Percentiles rank a stretch among this genome's conserved stretches.
Evolutionary conservation across 805 yeast genomes (phyloP).

Genomic region (Lachancea fermentati): DNA sequence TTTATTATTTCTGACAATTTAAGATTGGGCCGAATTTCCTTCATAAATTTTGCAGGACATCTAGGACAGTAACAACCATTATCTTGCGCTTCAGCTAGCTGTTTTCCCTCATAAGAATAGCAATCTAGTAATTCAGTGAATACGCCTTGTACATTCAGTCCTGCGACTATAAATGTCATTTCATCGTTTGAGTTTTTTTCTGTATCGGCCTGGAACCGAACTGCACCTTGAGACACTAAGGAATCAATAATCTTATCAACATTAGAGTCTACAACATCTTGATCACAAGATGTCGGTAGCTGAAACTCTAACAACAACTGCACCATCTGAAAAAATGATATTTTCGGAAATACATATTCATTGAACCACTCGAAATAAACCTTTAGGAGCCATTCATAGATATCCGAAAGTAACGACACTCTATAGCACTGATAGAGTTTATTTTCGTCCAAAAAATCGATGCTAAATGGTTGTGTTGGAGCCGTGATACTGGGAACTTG

Average conservation of each 20-base stretch:
- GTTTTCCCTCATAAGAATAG: conserved; percentile 20
- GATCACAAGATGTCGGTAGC: conserved; percentile 44
- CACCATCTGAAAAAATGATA: conserved; percentile 50
- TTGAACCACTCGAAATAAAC: conserved; percentile 49
- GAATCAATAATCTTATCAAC: conserved; percentile 44
- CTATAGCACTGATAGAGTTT: conserved; percentile 44
- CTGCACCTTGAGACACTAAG: conserved; percentile 38
- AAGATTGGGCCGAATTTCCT: conserved; percentile 18
- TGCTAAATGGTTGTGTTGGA: conserved; percentile 54
- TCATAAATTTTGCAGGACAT: conserved; percentile 12
- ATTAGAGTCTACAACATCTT: conserved; percentile 43
- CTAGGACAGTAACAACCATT: conserved; percentile 9
- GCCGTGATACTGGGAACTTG: conserved; percentile 34
- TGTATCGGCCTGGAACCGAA: conserved; percentile 34
- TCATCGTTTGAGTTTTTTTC: conserved; percentile 27
- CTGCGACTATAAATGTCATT: conserved; percentile 33
- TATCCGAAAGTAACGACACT: conserved; percentile 42
- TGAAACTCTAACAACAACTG: conserved; percentile 47
- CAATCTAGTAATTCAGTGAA: conserved; percentile 33
- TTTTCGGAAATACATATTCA: conserved; percentile 42
- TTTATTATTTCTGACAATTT: conserved; percentile 33
- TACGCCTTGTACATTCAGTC: conserved; percentile 32
- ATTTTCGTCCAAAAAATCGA: conserved; percentile 42
- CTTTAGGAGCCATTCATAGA: conserved; percentile 50
- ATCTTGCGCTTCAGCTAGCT: conserved; percentile 8